phyloP scores from a whole-genome alignment of 2,329 filamentous ascomycete genomes.

The Biscogniauxia marginata region DNA sequence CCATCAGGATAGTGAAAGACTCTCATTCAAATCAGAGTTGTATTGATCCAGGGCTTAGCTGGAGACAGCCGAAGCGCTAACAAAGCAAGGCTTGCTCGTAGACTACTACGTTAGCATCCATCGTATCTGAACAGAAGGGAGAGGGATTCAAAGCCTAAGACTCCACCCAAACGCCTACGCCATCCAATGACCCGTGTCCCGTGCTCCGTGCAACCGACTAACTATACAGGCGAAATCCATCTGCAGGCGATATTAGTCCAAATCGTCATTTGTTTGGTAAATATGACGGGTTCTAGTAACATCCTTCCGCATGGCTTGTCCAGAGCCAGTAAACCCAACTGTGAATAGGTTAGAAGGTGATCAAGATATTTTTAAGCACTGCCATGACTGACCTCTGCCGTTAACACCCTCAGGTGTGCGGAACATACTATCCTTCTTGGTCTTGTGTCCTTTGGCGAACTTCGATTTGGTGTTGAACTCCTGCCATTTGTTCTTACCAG shows the following conservation, averaged over 20 bases:
- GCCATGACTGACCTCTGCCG: constrained; percentile 68
- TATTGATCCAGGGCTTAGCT: constrained; percentile 15
- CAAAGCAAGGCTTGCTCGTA: constrained; percentile 1
- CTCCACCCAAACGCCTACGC: constrained; percentile 21
- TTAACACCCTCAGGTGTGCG: constrained; percentile 83
- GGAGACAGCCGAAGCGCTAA: constrained; percentile 12
- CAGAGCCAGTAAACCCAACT: constrained; percentile 97
- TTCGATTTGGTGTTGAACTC: constrained; percentile 83
- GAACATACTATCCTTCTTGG: constrained; percentile 96
- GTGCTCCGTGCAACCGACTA: constrained; percentile 10
- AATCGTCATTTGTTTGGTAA: constrained; percentile 74
- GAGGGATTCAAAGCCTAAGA: constrained; percentile 34
- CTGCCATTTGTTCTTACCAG: constrained; percentile 90
- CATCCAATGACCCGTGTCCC: constrained; percentile 9
- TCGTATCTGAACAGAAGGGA: constrained; percentile 21
- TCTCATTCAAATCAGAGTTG: constrained; percentile 11
- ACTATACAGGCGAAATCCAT: constrained; percentile 13
- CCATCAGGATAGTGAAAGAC: constrained; percentile 11
- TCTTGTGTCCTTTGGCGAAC: constrained; percentile 54
- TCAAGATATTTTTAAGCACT: background rate
- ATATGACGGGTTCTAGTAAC: constrained; percentile 77
- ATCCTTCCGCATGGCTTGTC: constrained; percentile 94
- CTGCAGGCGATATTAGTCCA: constrained; percentile 54
- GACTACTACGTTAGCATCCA: constrained; percentile 34
- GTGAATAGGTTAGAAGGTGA: constrained; percentile 29